Conservation (phyloP, 176 grass and related monocot species). For the Microstegium vimineum region DNA sequence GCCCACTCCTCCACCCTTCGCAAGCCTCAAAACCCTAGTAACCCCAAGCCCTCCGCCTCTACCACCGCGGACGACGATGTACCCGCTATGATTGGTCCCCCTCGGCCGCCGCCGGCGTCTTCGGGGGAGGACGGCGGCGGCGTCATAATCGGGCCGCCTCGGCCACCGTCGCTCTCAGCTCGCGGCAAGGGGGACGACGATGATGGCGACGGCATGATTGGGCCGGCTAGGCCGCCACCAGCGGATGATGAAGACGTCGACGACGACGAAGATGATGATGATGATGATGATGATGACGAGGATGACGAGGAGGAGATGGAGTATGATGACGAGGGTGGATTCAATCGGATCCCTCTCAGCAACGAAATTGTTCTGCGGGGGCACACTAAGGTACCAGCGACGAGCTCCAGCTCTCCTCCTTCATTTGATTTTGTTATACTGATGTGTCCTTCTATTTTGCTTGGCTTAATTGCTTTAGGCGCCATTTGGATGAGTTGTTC, state of each 20-base stretch:
- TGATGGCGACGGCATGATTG: constrained; percentile 53
- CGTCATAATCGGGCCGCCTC: constrained; percentile 41
- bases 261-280: too few relatives aligned
- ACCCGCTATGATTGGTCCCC: constrained; percentile 15
- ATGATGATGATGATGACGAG: constrained; percentile 6
- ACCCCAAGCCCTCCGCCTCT: constrained; percentile 12
- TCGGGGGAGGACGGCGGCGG: background rate
- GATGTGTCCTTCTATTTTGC: background rate
- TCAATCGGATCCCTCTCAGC: constrained; percentile 70
- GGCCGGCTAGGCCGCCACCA: constrained; percentile 55
- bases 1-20: constrained; percentile 73
- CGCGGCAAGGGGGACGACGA: constrained; percentile 29
- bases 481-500: background rate
- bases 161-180: constrained; percentile 19
- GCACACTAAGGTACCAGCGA: constrained; percentile 70
- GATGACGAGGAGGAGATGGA: constrained; percentile 42
- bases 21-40: constrained; percentile 48
- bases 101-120: constrained; percentile 2
- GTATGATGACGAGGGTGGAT: constrained; percentile 40
- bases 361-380: constrained; percentile 88
- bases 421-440: background rate
- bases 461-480: background rate
- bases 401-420: background rate
- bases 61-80: constrained; percentile 9
- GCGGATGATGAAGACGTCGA: background rate